Evolutionary conservation across 2,329 filamentous ascomycete species (phyloP), one percentile per base, ranked within the genome.

Genomic region (Scopulariopsis brevicaulis): DNA sequence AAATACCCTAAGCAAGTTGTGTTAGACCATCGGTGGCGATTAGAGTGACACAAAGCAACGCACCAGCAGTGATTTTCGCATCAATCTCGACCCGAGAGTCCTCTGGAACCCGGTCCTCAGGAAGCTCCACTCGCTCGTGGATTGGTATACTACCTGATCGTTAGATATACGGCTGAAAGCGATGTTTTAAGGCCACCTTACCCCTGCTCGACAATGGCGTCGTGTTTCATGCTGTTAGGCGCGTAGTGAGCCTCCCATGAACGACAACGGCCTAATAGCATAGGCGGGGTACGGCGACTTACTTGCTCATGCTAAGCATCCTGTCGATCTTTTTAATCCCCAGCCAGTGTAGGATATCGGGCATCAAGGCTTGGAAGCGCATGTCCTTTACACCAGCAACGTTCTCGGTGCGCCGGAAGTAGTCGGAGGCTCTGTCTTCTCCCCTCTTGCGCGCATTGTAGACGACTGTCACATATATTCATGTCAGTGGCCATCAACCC

Each of bases 221-320:
- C 89, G 72, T 94, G 86, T 76, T 94, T 93, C 89, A 93, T 92
- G 74, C 86, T 90, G 67, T 64, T 65, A 28, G 53, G 24, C 18
- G 35, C 12, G 22, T 25, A 7, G 46, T 50, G 7, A 50, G 46
- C 46, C 3, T 24, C 40, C 22, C 14, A n/a, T 22, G 46, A 12
- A 50, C 12, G 46, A 50, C 22, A 40, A 40, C 12, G 12, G 46
- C 20, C 46, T 8, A n/a, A 7, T 14, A n/a, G 46, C 22, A n/a
- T 22, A n/a, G 43, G 46, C 20, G 20, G 20, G 46, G 22, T n/a
- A 22, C 18, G 18, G 46, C 43, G 4, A 77, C 84, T 77, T 69
- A 89, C 86, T 97, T 96, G 73, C 90, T 96, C 94, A 97, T 97
- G 75, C 90, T 96, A 65, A 96, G 77, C 94, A 97, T 99, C 60